Base-by-base conservation (phyloP, 2,329 filamentous ascomycete genomes). In the Cytospora schulzeri region DNA sequence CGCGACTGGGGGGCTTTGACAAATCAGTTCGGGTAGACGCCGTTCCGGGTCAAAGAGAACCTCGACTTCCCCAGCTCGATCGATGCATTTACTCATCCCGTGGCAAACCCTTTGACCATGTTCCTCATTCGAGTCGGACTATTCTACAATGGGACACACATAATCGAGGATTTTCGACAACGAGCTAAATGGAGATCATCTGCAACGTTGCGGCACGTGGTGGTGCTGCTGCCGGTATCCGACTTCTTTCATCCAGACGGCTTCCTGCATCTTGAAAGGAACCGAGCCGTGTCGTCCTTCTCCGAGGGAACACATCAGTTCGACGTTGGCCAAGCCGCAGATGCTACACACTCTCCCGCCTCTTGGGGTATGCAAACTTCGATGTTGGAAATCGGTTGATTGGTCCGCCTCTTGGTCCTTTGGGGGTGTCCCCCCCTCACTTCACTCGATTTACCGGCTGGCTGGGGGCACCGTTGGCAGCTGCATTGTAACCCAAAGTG, bases 401-500 rank as follows among this genome's bases (percentile, higher is more conserved):
- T 50, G 52, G 52, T 24, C 48, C 38, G 52, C 45, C 48, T 24
- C 6, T 50, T 56, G 26, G 38, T 28, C 48, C 22, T 24, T 50
- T 31, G 29, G 38, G n/a, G 17, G 31, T 8, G 19, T n/a, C 35
- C 12, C 51, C 45, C 35, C 29, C 29, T 31, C 29, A 31, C 29
- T 9, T 31, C n/a, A n/a, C n/a, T n/a, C n/a, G n/a, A n/a, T n/a
- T 50, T 31, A 19, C 52, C 24, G 38, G 59, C 38, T 55, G 19
- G 41, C 12, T 22, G 59, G 52, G 22, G 50, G 52, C 28, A 52
- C 38, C 38, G 41, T 35, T 45, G 52, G 38, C 5, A 33, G 41
- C 60, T 62, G 52, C 60, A 38, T 24, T 62, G 60, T 38, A 62
- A 62, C 52, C 60, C 51, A 35, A 17, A 1, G 22, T 56, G 59